Percentiles rank a stretch among this genome's conserved stretches.
phyloP scores from a whole-genome alignment of 2,329 filamentous ascomycete species.

The Knoxdaviesia capensis region DNA sequence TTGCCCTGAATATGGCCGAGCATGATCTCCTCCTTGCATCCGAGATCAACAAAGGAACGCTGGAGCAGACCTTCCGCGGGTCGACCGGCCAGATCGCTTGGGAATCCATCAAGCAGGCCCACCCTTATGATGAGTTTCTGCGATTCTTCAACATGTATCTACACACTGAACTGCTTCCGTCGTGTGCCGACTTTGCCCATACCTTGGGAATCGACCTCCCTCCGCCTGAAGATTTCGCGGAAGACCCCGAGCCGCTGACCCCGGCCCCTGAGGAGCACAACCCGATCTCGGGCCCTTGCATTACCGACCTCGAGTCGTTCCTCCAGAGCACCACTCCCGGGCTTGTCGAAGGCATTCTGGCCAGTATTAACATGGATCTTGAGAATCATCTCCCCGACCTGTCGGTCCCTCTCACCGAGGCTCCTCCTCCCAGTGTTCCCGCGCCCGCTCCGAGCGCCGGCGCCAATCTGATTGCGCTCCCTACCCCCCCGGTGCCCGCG shows the following conservation, averaged over 20 bases:
- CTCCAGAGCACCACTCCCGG: conserved; percentile 21
- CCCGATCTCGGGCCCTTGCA: conserved; percentile 14
- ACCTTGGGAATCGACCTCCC: conserved; percentile 16
- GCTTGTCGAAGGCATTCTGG: conserved; percentile 19
- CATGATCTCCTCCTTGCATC: no score
- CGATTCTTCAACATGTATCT: conserved; percentile 14
- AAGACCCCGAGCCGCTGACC: conserved; percentile 1
- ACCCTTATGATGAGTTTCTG: conserved; percentile 7
- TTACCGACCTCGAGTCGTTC: conserved; percentile 18
- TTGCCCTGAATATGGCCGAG: not conserved
- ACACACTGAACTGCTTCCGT: conserved; percentile 12
- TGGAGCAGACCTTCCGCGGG: not conserved
- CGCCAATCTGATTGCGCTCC: conserved; percentile 9
- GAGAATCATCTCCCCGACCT: conserved; percentile 5
- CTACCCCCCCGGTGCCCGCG: conserved; percentile 3
- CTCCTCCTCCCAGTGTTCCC: conserved; percentile 1
- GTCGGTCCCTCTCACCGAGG: conserved; percentile 4
- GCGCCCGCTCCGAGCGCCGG: conserved; percentile 6
- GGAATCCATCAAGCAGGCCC: not conserved
- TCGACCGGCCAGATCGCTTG: conserved; percentile 1
- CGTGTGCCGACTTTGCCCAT: conserved; percentile 13
- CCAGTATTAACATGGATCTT: conserved; percentile 11
- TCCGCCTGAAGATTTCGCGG: conserved; percentile 9
- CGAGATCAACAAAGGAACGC: conserved; percentile 1
- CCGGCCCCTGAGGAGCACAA: not conserved